Evolutionary conservation across 257 asterid genomes (phyloP), one percentile per base, ranked within the genome.

Genomic region (Salvia hispanica): DNA sequence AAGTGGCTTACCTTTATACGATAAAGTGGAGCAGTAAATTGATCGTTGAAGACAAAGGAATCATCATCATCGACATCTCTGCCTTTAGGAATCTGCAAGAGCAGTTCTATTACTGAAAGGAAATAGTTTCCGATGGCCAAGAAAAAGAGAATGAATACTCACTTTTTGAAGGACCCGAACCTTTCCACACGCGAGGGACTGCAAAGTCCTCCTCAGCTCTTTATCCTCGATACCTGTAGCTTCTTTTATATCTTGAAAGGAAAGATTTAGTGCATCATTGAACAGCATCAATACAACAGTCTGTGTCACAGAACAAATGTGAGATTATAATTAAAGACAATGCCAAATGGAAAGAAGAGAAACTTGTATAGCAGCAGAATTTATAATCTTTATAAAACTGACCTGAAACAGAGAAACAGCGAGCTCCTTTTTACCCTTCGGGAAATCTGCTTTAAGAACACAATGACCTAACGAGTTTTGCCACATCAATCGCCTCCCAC

Each of bases 401-500:
- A 88, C 96, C 96, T 94, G 99, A 81, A 94, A 94, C 16, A 94
- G 89, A 69, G 97, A 94, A 75, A 91, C 99, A 45, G 99, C 95
- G 64, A 94, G 89, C 90, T 91, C 99, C 90, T 88, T 94, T 81
- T 81, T 91, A 66, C 95, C 96, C 75, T 91, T 94, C 2, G 86
- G 85, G 73, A 91, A 94, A 64, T 84, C 95, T 9, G 96, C 93
- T 77, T 91, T 94, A 59, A 94, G 84, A 67, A 94, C 95, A 77
- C 98, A 94, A 45, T 94, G 97, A 37, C 96, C 99, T 78, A 94
- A 82, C 28, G 96, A 91, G 57, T 88, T 94, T 80, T 94, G 97
- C 97, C 99, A 94, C 99, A 94, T 94, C 74, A 94, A 85, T 51
- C 99, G 89, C 84, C 99, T 87, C 74, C 99, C 99, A 65, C 88